Conservation (phyloP, 257 asterid species). For the Ilex aquifolium region DNA sequence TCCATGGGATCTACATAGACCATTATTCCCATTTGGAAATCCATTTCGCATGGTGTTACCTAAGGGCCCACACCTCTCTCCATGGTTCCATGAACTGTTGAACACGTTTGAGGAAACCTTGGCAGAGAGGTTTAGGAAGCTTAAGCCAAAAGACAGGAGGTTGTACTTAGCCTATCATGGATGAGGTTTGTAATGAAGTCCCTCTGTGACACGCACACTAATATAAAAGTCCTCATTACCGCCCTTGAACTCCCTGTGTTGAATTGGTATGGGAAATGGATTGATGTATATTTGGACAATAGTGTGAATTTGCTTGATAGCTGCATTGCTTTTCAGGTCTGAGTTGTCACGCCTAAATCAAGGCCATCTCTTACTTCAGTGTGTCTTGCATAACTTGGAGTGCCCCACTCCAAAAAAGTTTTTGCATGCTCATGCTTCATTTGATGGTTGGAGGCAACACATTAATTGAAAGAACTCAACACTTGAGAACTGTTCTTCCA, state of each 20-base stretch:
- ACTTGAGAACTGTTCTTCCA: slow-evolving; percentile 52
- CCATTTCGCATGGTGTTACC: slow-evolving; percentile 63
- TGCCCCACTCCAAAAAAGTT: slow-evolving; percentile 40
- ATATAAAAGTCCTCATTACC: slow-evolving; percentile 51
- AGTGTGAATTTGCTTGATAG: slow-evolving; percentile 70
- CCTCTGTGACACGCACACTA: slow-evolving; percentile 61
- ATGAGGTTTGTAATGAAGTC: slow-evolving; percentile 53
- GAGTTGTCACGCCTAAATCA: slow-evolving; percentile 71
- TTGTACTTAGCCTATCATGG: slow-evolving; percentile 60
- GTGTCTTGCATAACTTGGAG: slow-evolving; percentile 38
- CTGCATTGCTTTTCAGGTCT: slow-evolving; percentile 77
- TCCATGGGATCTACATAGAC: slow-evolving; percentile 58
- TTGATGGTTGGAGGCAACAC: slow-evolving; percentile 70
- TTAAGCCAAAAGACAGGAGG: slow-evolving; percentile 57
- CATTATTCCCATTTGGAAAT: slow-evolving; percentile 67
- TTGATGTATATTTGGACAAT: slow-evolving; percentile 66
- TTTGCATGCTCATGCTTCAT: slow-evolving; percentile 50
- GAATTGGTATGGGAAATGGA: slow-evolving; percentile 88
- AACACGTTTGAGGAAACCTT: slow-evolving; percentile 59
- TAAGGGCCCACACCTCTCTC: slow-evolving; percentile 54
- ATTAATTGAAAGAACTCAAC: slow-evolving; percentile 49
- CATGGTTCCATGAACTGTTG: slow-evolving; percentile 50
- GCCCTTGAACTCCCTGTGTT: slow-evolving; percentile 65
- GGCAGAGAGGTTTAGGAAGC: slow-evolving; percentile 49
- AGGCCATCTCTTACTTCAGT: slow-evolving; percentile 63